Percentiles rank a stretch among this genome's conserved stretches.
These are phyloP conservation scores for Vitis cinerea DNA, from an alignment of 164 flowering plant genomes.

Conservation along the genomic window DNA sequence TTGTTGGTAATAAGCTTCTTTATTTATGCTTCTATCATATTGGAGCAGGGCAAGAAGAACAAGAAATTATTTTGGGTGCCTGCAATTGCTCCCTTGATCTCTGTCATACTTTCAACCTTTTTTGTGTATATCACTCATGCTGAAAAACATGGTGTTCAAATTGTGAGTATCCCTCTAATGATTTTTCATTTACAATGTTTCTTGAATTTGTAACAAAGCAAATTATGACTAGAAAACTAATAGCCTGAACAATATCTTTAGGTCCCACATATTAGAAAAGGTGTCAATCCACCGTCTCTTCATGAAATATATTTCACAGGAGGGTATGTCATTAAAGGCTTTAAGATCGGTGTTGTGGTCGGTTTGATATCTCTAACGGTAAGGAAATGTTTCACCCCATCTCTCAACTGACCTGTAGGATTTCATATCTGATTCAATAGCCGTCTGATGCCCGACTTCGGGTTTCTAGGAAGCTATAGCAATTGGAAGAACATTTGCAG, in stretches of 20 bases:
- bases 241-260: constrained; percentile 20
- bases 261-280: constrained; percentile 69
- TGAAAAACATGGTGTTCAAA: constrained; percentile 78
- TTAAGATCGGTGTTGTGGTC: constrained; percentile 72
- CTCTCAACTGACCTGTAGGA: not conserved
- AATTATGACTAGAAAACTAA: not conserved
- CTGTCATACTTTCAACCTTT: constrained; percentile 76
- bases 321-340: constrained; percentile 49
- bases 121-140: constrained; percentile 80
- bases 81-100: constrained; percentile 87
- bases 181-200: not conserved
- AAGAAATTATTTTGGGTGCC: constrained; percentile 85
- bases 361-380: constrained; percentile 88
- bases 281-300: constrained; percentile 71
- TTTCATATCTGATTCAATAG: not conserved
- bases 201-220: not conserved
- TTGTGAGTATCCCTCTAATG: constrained; percentile 45
- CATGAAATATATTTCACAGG: constrained; percentile 66
- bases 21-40: constrained; percentile 12
- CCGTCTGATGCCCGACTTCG: not conserved
- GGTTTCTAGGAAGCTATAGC: constrained; percentile 79
- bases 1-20: not conserved
- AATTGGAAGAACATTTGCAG: constrained; percentile 90
- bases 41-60: constrained; percentile 75
- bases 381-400: constrained; percentile 17